Evolutionary conservation across 352 stramenopile species (phyloP).

Genomic region (Globisporangium viniferum): DNA sequence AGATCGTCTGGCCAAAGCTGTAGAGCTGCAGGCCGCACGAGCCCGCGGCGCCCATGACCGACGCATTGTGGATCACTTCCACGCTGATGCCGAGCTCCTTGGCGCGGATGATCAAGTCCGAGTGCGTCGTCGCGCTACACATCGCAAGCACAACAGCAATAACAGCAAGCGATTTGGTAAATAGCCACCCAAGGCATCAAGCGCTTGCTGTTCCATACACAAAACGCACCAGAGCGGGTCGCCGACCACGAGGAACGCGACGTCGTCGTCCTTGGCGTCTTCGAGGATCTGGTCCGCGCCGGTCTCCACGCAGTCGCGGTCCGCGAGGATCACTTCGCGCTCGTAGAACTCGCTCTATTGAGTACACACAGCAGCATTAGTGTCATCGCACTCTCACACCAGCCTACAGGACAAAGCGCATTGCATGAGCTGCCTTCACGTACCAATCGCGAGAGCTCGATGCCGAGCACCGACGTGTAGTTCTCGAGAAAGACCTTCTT

Average conservation of each 20-base stretch:
- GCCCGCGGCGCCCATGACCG: constrained; percentile 96
- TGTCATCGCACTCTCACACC: neutral
- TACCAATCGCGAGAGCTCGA: constrained; percentile 83
- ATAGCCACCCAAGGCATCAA: neutral
- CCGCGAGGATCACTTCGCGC: constrained; percentile 83
- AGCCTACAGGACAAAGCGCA: neutral
- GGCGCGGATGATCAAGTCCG: constrained; percentile 96
- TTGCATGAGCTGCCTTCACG: constrained; percentile 8
- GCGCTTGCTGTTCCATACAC: neutral
- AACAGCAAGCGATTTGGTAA: neutral
- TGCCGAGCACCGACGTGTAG: constrained; percentile 97
- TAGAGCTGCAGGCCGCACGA: constrained; percentile 98
- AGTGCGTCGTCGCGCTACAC: constrained; percentile 95
- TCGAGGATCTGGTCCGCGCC: constrained; percentile 95
- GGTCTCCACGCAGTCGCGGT: constrained; percentile 96
- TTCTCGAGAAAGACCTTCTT: constrained; percentile 96
- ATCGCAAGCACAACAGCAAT: neutral
- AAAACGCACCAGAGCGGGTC: constrained; percentile 92
- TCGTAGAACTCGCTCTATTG: constrained; percentile 93
- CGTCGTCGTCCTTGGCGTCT: constrained; percentile 87
- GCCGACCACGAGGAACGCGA: constrained; percentile 97
- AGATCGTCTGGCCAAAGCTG: constrained; percentile 98
- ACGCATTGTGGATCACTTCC: constrained; percentile 98
- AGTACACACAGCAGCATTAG: neutral
- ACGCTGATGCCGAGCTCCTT: constrained; percentile 92